Evolutionary conservation across 1,284 basidiomycete species (phyloP).

Genomic region (Mycena sp.): DNA sequence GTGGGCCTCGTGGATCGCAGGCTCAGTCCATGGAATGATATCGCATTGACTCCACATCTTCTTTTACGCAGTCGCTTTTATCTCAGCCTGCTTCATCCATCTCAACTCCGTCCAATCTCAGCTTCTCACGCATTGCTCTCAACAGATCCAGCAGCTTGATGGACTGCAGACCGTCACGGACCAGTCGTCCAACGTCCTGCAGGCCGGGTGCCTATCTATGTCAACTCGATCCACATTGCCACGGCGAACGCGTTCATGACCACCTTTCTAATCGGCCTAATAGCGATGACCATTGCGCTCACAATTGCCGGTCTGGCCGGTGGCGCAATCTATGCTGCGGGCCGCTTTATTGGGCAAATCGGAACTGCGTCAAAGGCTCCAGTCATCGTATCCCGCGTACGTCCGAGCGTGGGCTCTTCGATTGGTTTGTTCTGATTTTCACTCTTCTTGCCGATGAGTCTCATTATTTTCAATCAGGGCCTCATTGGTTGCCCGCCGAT

Average conservation of each 20-base stretch:
- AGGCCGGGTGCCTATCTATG: conserved; percentile 87
- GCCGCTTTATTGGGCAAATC: conserved; percentile 39
- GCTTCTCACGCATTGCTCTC: conserved; percentile 15
- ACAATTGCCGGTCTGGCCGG: conserved; percentile 64
- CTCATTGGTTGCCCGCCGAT: conserved; percentile 75
- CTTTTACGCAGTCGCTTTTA: conserved; percentile 20
- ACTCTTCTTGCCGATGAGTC: background rate
- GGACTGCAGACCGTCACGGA: conserved; percentile 74
- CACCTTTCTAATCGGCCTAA: conserved; percentile 76
- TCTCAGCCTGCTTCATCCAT: conserved; percentile 2
- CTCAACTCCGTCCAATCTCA: background rate
- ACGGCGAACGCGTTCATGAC: conserved; percentile 89
- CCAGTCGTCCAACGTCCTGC: conserved; percentile 68
- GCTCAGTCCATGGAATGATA: conserved; percentile 58
- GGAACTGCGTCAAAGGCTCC: conserved; percentile 41
- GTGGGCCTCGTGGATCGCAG: conserved; percentile 82
- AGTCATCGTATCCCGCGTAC: conserved; percentile 56
- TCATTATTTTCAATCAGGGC: conserved; percentile 52
- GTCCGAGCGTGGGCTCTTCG: conserved; percentile 68
- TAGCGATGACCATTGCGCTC: conserved; percentile 66
- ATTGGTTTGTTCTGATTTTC: conserved; percentile 51
- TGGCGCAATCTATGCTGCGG: conserved; percentile 47
- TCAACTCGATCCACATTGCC: conserved; percentile 77
- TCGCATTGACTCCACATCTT: background rate
- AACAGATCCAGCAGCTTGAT: conserved; percentile 24